Evolutionary conservation across 176 grass and related monocot species (phyloP).

Genomic region (Lolium perenne): DNA sequence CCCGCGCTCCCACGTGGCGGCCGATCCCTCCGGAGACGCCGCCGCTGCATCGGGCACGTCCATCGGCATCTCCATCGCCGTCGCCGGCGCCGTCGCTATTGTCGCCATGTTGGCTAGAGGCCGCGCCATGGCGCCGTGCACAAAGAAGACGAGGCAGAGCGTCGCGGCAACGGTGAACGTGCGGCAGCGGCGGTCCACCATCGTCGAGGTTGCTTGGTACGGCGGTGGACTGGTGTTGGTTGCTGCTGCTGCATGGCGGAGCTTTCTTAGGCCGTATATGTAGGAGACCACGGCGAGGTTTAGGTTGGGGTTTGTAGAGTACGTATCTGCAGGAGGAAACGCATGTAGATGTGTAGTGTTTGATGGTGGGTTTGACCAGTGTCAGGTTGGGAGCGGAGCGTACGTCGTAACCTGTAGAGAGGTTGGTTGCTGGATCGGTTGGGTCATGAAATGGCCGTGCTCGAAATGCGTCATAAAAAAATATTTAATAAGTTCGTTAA

Average conservation of each 20-base stretch:
- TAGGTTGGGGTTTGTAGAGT: conserved; percentile 42
- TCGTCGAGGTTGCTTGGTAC: background rate
- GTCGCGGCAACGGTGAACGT: background rate
- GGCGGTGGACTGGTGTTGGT: background rate
- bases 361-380: background rate
- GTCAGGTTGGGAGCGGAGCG: background rate
- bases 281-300: background rate
- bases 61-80: background rate
- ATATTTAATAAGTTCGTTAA: too few relatives aligned
- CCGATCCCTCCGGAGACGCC: conserved; percentile 20
- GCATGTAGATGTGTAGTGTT: background rate
- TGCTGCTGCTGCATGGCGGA: conserved; percentile 4
- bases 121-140: conserved; percentile 13
- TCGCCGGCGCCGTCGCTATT: background rate
- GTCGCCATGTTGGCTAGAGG: background rate
- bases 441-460: conserved; percentile 42
- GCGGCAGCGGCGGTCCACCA: background rate
- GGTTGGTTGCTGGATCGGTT: conserved; percentile 29
- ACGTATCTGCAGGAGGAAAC: background rate
- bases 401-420: background rate
- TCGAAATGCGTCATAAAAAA: background rate
- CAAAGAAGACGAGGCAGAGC: conserved; percentile 4
- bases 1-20: background rate
- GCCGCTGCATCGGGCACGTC: conserved; percentile 3
- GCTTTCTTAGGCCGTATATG: background rate